Conservation (phyloP, 305 asterid species). For the Rubia peregrina region DNA sequence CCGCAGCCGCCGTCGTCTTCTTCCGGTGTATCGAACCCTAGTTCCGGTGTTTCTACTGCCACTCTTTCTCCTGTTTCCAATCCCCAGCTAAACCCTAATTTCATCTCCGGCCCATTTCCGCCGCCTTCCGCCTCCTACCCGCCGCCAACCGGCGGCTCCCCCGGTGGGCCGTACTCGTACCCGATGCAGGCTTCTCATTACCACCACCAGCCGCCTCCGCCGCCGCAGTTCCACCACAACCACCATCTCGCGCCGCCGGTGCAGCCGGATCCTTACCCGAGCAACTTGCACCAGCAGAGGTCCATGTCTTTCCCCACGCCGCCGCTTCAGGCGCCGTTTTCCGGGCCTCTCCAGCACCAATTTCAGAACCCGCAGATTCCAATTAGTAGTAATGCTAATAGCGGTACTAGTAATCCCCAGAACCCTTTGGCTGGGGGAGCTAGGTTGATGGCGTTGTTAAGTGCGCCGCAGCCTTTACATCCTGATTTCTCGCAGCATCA, state of each 20-base stretch:
- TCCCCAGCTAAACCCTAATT: slow-evolving; percentile 54
- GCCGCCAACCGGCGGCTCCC: slow-evolving; percentile 45
- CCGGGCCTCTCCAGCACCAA: slow-evolving; percentile 29
- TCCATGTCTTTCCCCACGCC: slow-evolving; percentile 48
- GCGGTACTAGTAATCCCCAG: slow-evolving; percentile 21
- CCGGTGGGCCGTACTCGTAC: slow-evolving; percentile 40
- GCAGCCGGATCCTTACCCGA: slow-evolving; percentile 27
- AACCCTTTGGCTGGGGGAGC: slow-evolving; percentile 69
- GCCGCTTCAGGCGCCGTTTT: slow-evolving; percentile 33
- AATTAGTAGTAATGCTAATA: slow-evolving; percentile 6
- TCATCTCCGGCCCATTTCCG: slow-evolving; percentile 40
- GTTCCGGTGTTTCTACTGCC: slow-evolving; percentile 19
- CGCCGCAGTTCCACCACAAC: slow-evolving; percentile 24
- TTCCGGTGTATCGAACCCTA: slow-evolving; percentile 7
- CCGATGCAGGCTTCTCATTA: slow-evolving; percentile 38
- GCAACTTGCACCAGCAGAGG: slow-evolving; percentile 49
- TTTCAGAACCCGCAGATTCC: slow-evolving; percentile 37
- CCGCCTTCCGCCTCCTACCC: slow-evolving; percentile 68
- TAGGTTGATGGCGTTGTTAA: slow-evolving; percentile 72
- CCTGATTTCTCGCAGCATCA: slow-evolving; percentile 26
- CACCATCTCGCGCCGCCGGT: slow-evolving; percentile 27
- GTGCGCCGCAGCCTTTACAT: slow-evolving; percentile 48
- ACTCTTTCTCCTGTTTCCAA: slow-evolving; percentile 27
- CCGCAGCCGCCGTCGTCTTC: slow-evolving; percentile 26
- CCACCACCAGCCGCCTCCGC: slow-evolving; percentile 31